These are phyloP conservation scores for Plasmodium coatneyi DNA, from an alignment of 169 alveolate genomes.

Conservation along the genomic window DNA sequence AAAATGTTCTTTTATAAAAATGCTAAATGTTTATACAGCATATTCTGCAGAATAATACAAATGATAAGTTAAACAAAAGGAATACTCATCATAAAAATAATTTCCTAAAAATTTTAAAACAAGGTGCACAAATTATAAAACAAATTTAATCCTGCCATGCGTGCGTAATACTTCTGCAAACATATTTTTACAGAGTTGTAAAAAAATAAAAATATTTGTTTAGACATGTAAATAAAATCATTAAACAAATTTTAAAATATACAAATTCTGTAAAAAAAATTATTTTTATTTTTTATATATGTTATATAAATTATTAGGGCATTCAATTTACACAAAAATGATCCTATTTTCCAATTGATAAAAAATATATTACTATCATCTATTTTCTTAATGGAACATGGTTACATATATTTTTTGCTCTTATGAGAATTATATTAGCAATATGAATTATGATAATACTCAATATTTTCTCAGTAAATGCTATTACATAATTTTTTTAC, in stretches of 20 bases:
- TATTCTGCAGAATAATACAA: not conserved
- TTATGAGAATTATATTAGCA: not conserved
- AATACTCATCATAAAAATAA: not conserved
- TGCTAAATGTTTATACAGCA: not conserved
- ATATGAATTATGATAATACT: no score
- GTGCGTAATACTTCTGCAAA: not conserved
- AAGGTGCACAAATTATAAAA: not conserved
- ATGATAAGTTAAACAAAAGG: not conserved
- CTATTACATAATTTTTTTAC: not conserved
- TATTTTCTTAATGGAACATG: not conserved
- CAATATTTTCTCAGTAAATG: not conserved
- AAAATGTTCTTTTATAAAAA: not conserved
- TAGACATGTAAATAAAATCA: not conserved
- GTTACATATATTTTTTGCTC: not conserved
- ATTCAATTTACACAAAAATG: not conserved
- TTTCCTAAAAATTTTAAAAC: not conserved
- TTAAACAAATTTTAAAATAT: no score
- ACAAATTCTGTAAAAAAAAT: not conserved
- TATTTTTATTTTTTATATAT: no score
- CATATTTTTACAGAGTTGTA: not conserved
- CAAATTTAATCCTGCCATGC: not conserved
- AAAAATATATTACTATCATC: no score
- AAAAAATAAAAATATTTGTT: no score
- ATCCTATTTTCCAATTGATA: not conserved
- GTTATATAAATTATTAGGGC: not conserved